Evolutionary conservation across 805 yeast species (phyloP), one percentile per base, ranked within the genome.

Genomic region (Candida arabinofermentans): DNA sequence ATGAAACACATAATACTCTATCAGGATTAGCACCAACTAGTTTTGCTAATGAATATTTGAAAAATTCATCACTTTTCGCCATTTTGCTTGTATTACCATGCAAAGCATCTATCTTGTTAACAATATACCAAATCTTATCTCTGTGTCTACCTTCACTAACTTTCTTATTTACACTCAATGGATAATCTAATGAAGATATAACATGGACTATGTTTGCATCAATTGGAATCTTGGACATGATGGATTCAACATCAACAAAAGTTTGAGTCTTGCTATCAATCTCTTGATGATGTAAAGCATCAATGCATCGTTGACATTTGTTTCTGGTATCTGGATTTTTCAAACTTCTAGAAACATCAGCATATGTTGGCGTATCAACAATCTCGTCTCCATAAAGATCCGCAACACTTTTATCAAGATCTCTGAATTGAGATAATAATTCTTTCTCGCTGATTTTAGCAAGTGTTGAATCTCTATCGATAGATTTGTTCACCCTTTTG

Each of bases 151-250:
- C 58, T 29, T 65, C 53, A 21, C 67, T 53, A 8, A 76, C 60
- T 3, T 54, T 49, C 7, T 55, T 51, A 43, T 72, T 64, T 3
- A 81, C 53, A 6, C 81, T 71, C 31, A 83, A 63, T 1, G 96
- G 96, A 55, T 86, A 86, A 49, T 86, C 95, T 12, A 72, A 59
- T 1, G 84, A 79, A 27, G 84, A 81, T 8, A 83, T 66, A 1
- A 85, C 77, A 54, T 83, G 81, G 2, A 82, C 71, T 1, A 83
- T 50, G 8, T 70, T 69, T 3, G 77, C 72, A 24, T 60, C 50
- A 3, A 51, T 53, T 2, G 81, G 87, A 18, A 75, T 64, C 2
- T 47, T 43, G 5, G 51, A 48, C 42, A 67, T 39, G 2, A 72
- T 59, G 4, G 62, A 59, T 1, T 58, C 52, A 3, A 60, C 50